These are phyloP conservation scores for Phaseolus coccineus DNA, from an alignment of 331 rosid genomes.

Conservation along the genomic window DNA sequence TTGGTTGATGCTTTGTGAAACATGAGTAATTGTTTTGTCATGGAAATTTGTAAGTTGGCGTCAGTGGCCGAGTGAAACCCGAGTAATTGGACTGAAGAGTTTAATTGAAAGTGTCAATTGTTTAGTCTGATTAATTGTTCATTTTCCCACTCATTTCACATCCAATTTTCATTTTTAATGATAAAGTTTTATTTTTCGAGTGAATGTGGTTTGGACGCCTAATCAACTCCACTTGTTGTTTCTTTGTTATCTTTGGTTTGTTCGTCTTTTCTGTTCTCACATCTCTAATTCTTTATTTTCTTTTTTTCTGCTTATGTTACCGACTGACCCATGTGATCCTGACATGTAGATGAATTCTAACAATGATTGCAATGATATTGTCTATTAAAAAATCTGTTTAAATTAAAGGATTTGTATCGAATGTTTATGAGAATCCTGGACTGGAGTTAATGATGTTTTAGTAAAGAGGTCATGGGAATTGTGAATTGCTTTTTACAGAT, in stretches of 20 bases:
- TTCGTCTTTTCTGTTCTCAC: neutral
- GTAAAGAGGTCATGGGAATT: neutral
- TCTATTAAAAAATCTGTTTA: neutral
- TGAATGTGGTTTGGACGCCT: conserved; percentile 7
- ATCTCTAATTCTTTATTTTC: neutral
- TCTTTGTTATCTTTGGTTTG: neutral
- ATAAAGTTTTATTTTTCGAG: conserved; percentile 16
- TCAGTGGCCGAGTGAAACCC: conserved; percentile 9
- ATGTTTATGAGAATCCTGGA: neutral
- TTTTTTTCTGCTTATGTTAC: neutral
- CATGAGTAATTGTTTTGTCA: neutral
- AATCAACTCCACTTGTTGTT: neutral
- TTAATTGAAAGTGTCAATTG: conserved; percentile 28
- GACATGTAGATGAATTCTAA: conserved; percentile 20
- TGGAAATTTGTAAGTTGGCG: neutral
- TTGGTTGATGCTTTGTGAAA: neutral
- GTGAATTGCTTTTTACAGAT: conserved; percentile 31
- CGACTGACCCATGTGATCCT: neutral
- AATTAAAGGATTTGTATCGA: neutral
- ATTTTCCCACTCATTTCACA: conserved; percentile 16
- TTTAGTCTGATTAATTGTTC: conserved; percentile 39
- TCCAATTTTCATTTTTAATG: conserved; percentile 33
- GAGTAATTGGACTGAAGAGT: conserved; percentile 14
- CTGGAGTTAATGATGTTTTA: conserved; percentile 6
- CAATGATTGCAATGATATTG: conserved; percentile 13